These are phyloP conservation scores for Hura crepitans DNA, from an alignment of 441 rosid species.

Conservation along the genomic window DNA sequence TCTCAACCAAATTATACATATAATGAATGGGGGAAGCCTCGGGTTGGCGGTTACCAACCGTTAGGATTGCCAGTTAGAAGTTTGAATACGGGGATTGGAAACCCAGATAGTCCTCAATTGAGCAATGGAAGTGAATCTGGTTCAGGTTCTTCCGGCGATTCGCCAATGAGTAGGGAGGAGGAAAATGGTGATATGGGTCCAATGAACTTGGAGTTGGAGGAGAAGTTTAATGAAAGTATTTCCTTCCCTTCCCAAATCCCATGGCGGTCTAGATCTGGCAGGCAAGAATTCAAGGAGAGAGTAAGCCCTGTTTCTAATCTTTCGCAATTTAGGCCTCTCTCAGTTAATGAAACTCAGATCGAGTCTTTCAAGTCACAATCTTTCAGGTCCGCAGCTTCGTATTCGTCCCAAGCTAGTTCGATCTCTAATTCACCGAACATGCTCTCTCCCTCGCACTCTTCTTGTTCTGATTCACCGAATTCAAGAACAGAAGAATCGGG, in stretches of 20 bases:
- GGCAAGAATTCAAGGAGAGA: conserved; percentile 35
- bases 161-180: conserved; percentile 25
- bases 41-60: conserved; percentile 34
- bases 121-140: conserved; percentile 31
- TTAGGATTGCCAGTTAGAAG: conserved; percentile 80
- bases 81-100: conserved; percentile 35
- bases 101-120: conserved; percentile 21
- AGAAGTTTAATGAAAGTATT: conserved; percentile 31
- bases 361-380: conserved; percentile 40
- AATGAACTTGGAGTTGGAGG: conserved; percentile 40
- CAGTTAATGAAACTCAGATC: conserved; percentile 55
- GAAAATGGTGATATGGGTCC: conserved; percentile 30
- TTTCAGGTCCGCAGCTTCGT: conserved; percentile 37
- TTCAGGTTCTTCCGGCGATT: conserved; percentile 28
- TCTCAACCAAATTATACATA: conserved; percentile 45
- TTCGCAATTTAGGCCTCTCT: conserved; percentile 46
- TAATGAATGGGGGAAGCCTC: conserved; percentile 31
- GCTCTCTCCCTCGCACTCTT: conserved; percentile 42
- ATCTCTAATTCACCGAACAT: conserved; percentile 36
- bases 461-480: conserved; percentile 40
- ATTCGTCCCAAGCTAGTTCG: conserved; percentile 41
- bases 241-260: conserved; percentile 36
- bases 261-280: conserved; percentile 39
- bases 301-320: conserved; percentile 12
- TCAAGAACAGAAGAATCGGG: conserved; percentile 38